Conservation (phyloP, 441 rosid species). For the Pelargonium cotyledonis region DNA sequence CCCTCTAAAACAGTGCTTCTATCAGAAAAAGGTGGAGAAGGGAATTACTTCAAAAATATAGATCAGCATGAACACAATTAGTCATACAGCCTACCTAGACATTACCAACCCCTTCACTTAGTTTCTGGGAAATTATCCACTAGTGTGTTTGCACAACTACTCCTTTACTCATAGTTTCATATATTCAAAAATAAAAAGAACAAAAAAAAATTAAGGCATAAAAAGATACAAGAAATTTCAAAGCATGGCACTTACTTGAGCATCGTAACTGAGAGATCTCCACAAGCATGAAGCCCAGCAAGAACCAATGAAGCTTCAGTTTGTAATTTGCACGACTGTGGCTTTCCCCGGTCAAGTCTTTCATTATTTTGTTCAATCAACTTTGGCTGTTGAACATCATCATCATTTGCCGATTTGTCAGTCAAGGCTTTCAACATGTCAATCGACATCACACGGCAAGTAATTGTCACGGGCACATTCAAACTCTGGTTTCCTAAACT, state of each 20-base stretch:
- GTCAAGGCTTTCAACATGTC: constrained; percentile 59
- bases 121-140: neutral
- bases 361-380: constrained; percentile 21
- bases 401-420: constrained; percentile 22
- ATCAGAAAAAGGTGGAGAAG: no score
- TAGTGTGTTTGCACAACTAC: neutral
- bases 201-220: neutral
- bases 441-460: constrained; percentile 57
- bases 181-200: no score
- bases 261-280: constrained; percentile 93
- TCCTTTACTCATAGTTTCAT: neutral
- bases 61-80: neutral
- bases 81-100: neutral
- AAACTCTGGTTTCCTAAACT: constrained; percentile 55
- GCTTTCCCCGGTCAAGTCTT: constrained; percentile 15
- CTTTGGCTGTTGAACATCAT: constrained; percentile 29
- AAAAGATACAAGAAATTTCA: constrained; percentile 7
- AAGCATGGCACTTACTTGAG: constrained; percentile 48
- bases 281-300: constrained; percentile 96
- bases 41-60: no score
- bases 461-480: constrained; percentile 60
- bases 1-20: no score
- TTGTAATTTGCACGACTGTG: constrained; percentile 22
- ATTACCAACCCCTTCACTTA: neutral
- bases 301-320: constrained; percentile 50